These are phyloP conservation scores for Nemania serpens DNA, from an alignment of 2,329 filamentous ascomycete genomes.

Conservation along the genomic window DNA sequence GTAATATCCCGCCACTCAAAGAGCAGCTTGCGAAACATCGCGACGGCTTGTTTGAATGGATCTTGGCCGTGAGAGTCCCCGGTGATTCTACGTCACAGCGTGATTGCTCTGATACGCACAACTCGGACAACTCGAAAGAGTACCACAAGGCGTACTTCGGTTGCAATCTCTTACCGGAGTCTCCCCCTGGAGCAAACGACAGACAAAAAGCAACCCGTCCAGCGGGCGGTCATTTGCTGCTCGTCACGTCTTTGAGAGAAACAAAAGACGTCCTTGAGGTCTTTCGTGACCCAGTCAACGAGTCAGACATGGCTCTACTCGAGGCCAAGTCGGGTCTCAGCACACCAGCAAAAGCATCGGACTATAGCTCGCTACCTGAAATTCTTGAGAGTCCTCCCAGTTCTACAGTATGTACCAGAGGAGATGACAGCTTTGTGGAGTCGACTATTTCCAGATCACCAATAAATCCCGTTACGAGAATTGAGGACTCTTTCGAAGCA, in stretches of 20 bases:
- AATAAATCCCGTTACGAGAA: conserved; percentile 48
- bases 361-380: conserved; percentile 11
- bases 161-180: conserved; percentile 56
- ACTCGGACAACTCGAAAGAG: conserved; percentile 9
- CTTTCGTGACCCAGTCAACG: conserved; percentile 16
- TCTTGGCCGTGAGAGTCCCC: conserved; percentile 34
- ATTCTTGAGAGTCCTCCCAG: conserved; percentile 25
- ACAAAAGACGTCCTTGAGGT: conserved; percentile 33
- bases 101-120: conserved; percentile 24
- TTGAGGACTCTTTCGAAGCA: conserved; percentile 68
- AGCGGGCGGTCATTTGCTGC: conserved; percentile 51
- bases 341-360: conserved; percentile 27
- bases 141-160: conserved; percentile 50
- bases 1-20: conserved; percentile 35
- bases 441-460: conserved; percentile 44
- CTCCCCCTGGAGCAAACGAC: conserved; percentile 35
- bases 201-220: conserved; percentile 30
- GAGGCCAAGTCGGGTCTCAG: conserved; percentile 20
- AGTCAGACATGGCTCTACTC: conserved; percentile 31
- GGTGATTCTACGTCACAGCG: conserved; percentile 15
- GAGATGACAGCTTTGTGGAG: conserved; percentile 43
- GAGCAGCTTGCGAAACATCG: conserved; percentile 41
- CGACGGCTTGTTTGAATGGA: conserved; percentile 40
- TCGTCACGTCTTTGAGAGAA: conserved; percentile 41
- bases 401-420: conserved; percentile 38